Evolutionary conservation across 2,329 filamentous ascomycete species (phyloP).

Genomic region (Metarhizium guizhouense): DNA sequence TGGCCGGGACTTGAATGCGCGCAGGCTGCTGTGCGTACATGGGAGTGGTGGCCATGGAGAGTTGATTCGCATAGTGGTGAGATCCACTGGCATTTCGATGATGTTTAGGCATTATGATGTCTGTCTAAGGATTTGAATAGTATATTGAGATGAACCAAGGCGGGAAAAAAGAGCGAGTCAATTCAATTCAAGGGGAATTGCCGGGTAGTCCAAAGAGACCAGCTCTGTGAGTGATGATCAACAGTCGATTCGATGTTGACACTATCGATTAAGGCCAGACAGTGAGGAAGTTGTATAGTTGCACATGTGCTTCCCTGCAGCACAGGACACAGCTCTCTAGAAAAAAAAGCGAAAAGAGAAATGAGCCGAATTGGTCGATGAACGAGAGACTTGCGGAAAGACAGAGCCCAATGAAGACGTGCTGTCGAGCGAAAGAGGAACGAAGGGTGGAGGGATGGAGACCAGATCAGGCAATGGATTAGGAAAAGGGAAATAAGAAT

Average conservation of each 20-base stretch:
- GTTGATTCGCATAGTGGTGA: slow-evolving; percentile 22
- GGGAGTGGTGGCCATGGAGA: slow-evolving; percentile 32
- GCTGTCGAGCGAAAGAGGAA: not conserved
- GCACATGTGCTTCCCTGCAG: slow-evolving; percentile 1
- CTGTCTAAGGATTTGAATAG: not conserved
- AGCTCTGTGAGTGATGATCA: slow-evolving; percentile 5
- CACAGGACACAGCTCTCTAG: slow-evolving; percentile 9
- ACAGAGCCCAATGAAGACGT: not conserved
- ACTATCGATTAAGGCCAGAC: slow-evolving; percentile 13
- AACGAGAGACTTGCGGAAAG: not conserved
- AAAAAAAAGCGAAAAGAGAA: slow-evolving; percentile 13
- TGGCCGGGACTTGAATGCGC: slow-evolving; percentile 28
- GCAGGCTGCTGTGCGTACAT: slow-evolving; percentile 32
- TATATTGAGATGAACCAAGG: not conserved
- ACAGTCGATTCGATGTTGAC: not conserved
- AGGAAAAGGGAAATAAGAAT: not conserved
- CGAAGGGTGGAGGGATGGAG: not conserved
- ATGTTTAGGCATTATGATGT: slow-evolving; percentile 37
- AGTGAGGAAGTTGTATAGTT: slow-evolving; percentile 15
- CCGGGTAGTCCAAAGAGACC: slow-evolving; percentile 2
- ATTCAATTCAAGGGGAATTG: not conserved
- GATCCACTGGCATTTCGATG: slow-evolving; percentile 28
- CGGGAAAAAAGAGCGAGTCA: slow-evolving; percentile 4
- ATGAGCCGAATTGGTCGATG: slow-evolving; percentile 10
- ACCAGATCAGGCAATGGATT: not conserved